phyloP scores from a whole-genome alignment of 371 early-diverging fungal species.

The Apophysomyces trapeziformis region DNA sequence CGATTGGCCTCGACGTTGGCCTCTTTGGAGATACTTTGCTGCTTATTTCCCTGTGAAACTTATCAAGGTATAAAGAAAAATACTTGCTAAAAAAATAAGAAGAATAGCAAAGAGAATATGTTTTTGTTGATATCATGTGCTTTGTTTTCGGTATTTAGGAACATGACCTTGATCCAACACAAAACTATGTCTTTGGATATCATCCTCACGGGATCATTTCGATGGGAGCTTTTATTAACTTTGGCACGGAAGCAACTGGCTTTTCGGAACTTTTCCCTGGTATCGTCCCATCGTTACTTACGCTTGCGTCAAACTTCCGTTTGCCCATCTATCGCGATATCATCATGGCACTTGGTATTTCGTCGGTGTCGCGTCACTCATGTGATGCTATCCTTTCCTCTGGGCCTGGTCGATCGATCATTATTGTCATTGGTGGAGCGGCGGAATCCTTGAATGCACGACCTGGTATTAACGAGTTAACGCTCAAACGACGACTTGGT shows the following conservation, averaged over 20 bases:
- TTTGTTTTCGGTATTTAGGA: slow-evolving; percentile 42
- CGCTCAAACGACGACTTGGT: slow-evolving; percentile 74
- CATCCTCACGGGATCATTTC: slow-evolving; percentile 88
- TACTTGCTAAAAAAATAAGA: not conserved
- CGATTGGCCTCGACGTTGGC: slow-evolving; percentile 54
- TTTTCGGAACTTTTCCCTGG: slow-evolving; percentile 74
- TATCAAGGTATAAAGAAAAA: slow-evolving; percentile 56
- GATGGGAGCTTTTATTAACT: slow-evolving; percentile 81
- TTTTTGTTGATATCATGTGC: too few relatives aligned
- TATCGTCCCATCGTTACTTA: slow-evolving; percentile 63
- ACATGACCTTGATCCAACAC: slow-evolving; percentile 72
- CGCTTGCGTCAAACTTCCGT: slow-evolving; percentile 64
- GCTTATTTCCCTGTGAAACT: slow-evolving; percentile 80
- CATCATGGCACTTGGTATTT: slow-evolving; percentile 70
- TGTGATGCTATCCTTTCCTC: slow-evolving; percentile 74
- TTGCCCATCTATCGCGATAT: slow-evolving; percentile 81
- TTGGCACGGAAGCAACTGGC: slow-evolving; percentile 76
- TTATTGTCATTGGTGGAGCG: slow-evolving; percentile 83
- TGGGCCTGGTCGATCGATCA: slow-evolving; percentile 80
- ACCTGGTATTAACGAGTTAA: slow-evolving; percentile 68
- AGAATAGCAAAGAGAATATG: not conserved
- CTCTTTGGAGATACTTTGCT: slow-evolving; percentile 71
- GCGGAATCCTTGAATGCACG: slow-evolving; percentile 72
- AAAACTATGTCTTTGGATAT: slow-evolving; percentile 80
- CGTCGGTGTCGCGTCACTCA: slow-evolving; percentile 77